Evolutionary conservation across 2,329 filamentous ascomycete species (phyloP), one percentile per base, ranked within the genome.

Genomic region (Zymoseptoria ardabiliae): DNA sequence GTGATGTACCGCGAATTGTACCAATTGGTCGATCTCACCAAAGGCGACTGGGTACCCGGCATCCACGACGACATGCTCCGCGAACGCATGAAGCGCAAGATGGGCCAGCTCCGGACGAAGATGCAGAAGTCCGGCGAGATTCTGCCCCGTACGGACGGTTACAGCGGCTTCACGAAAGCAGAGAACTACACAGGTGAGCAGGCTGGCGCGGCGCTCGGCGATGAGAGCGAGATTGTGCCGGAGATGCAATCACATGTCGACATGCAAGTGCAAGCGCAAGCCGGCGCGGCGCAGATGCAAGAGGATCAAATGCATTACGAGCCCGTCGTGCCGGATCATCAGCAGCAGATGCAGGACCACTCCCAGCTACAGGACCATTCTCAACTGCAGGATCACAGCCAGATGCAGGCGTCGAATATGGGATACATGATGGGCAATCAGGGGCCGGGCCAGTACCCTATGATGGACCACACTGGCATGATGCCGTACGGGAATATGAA

Each of bases 111-210:
- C n/a, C 68, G 72, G 41, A 69, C 69, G 45, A 73, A 73, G 62
- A 74, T 74, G 72, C 69, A 71, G 54, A 73, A 73, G 66, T 71
- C 69, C n/a, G 72, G 72, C 25, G 72, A 74, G 59, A 74, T 74
- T 25, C 58, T 74, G 28, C 60, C 64, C 20, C 67, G 70, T 4
- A 62, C 63, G 6, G 71, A 73, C 56, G 70, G 66, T 22, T 72
- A 70, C 55, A 65, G 63, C 30, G 71, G 71, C 10, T 73, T 69
- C 59, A 65, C 67, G 50, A 71, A 70, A 56, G 67, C 68, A 4
- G 69, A 71, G 41, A 65, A 71, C 62, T 72, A 70, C 57, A 71
- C 69, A 8, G 68, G 70, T 50, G 69, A 70, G 53, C 61, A 69
- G 49, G 70, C 71, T 20, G 68, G 70, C 17, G 63, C 59, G 20